Percentiles rank a stretch among this genome's conserved stretches.
These are phyloP conservation scores for Aspergillus texensis DNA, from an alignment of 2,329 filamentous ascomycete species.

Conservation along the genomic window DNA sequence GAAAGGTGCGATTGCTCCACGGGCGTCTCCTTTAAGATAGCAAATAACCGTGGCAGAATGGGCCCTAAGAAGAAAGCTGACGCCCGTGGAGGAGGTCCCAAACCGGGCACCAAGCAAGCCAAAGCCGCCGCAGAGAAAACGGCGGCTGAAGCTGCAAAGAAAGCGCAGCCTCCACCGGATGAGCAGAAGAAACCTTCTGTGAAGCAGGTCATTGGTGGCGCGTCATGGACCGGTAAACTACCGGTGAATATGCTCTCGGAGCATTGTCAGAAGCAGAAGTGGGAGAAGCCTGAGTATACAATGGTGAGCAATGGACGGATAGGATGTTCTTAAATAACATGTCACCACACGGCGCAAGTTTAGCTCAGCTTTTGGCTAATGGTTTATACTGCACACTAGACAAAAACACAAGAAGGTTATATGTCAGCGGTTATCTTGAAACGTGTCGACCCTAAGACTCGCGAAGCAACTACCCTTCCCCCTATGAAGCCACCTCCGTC, in stretches of 20 bases:
- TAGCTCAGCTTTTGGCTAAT: conserved; percentile 22
- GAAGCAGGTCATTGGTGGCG: conserved; percentile 83
- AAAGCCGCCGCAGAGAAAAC: conserved; percentile 42
- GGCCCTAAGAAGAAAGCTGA: conserved; percentile 46
- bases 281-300: conserved; percentile 91
- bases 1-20: conserved; percentile 20
- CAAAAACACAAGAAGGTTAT: conserved; percentile 72
- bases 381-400: conserved; percentile 39
- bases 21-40: conserved; percentile 21
- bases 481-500: conserved; percentile 78
- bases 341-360: neutral
- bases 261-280: conserved; percentile 93
- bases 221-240: conserved; percentile 96
- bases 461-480: conserved; percentile 72
- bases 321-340: neutral
- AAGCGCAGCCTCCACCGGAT: conserved; percentile 39
- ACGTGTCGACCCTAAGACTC: conserved; percentile 75
- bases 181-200: conserved; percentile 63
- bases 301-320: conserved; percentile 56
- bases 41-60: conserved; percentile 30
- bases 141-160: conserved; percentile 33
- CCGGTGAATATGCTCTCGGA: conserved; percentile 92
- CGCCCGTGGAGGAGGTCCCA: conserved; percentile 41
- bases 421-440: conserved; percentile 80
- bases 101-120: conserved; percentile 44